phyloP scores from a whole-genome alignment of 176 grass and related monocot species.

The Luzula sylvatica region DNA sequence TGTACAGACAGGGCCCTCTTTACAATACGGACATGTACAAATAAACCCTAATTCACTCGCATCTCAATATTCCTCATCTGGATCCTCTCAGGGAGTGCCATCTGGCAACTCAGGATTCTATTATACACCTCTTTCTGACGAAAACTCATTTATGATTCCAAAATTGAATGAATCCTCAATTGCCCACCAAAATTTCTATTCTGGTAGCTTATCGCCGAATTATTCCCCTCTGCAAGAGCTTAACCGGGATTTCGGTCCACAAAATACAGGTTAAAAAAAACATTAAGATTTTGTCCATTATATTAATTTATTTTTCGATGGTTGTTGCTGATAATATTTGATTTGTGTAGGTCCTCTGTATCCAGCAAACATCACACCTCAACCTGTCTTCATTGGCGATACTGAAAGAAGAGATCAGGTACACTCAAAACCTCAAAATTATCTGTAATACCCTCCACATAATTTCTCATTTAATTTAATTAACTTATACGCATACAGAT shows the following conservation, averaged over 20 bases:
- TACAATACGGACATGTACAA: neutral
- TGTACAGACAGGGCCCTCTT: neutral
- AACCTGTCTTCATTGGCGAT: constrained; percentile 24
- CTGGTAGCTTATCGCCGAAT: constrained; percentile 15
- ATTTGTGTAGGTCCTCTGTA: too few relatives aligned
- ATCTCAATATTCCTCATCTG: constrained; percentile 5
- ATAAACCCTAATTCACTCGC: neutral
- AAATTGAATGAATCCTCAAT: constrained; percentile 1
- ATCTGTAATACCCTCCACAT: too few relatives aligned
- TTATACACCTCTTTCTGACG: neutral
- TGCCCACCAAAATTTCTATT: neutral
- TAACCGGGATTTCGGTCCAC: constrained; percentile 3
- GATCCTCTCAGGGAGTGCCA: neutral
- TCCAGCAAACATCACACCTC: too few relatives aligned
- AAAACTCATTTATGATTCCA: constrained; percentile 1
- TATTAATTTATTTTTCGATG: too few relatives aligned
- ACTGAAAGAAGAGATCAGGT: constrained; percentile 20
- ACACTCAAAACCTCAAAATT: too few relatives aligned
- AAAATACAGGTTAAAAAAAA: constrained; percentile 19
- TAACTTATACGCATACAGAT: too few relatives aligned
- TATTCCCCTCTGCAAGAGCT: constrained; percentile 18
- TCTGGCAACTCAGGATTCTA: constrained; percentile 3
- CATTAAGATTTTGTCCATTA: too few relatives aligned
- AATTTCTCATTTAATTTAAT: too few relatives aligned
- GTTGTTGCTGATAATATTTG: too few relatives aligned